Base-by-base conservation (phyloP, 2,329 filamentous ascomycete genomes). In the Mycogone perniciosa region DNA sequence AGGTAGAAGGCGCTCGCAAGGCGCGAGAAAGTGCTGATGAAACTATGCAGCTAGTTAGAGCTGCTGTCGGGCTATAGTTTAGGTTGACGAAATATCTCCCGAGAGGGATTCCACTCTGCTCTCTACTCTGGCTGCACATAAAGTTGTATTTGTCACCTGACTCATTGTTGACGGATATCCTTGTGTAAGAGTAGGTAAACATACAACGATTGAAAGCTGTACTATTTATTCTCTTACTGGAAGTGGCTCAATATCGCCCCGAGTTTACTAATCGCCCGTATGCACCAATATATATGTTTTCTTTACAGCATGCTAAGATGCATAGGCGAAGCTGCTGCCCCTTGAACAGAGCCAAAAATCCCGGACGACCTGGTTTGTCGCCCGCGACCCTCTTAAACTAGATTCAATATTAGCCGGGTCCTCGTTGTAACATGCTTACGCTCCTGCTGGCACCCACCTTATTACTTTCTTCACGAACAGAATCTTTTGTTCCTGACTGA, bases 291-390 rank as follows among this genome's bases (percentile, higher is more conserved):
- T 46, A 20, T 20, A 26, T 31, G 6, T 7, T 4, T 10, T 3
- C 6, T 29, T 13, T 27, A 8, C 31, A 40, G 8, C 27, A 20
- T 9, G 5, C 61, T 59, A 83, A 41, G 80, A 82, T 44, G 72
- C 76, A 65, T 84, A 85, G 7, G 80, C 72, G 65, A 83, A 85
- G 59, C 72, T 81, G 1, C 76, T 75, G 6, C 79, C 79, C 54
- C 85, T 74, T 54, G 83, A 84, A 2, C 76, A 74, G n/a, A 88
- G 68, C 82, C 85, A 90, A 62, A 89, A 89, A 31, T 88, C 84
- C 52, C 80, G 77, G 3, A 88, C 80, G 1, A 87, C 74, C 49
- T 82, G 76, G 56, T 84, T 87, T 3, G 85, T 88, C 45, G 75
- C 70, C 55, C 78, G 75, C 1, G 78, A 73, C 6, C 86, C 86